phyloP scores from a whole-genome alignment of 1,139 yeast species.

The Protomyces arabidopsidicola region DNA sequence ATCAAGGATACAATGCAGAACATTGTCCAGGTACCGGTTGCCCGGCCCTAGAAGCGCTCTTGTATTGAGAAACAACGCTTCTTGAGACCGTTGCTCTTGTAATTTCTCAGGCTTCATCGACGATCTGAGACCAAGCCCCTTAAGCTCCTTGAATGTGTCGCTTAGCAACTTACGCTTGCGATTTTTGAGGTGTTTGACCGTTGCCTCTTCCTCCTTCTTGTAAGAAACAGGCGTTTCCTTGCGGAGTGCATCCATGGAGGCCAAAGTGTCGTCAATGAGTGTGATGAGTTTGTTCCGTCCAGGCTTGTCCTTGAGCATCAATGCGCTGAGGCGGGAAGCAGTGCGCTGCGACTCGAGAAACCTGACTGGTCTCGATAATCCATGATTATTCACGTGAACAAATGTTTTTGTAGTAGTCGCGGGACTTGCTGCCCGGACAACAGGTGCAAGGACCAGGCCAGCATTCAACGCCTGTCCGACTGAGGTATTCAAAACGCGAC shows the following conservation, averaged over 20 bases:
- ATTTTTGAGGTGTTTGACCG: constrained; percentile 64
- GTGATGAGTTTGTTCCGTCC: not conserved
- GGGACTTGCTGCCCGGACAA: constrained; percentile 12
- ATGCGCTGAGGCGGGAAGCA: not conserved
- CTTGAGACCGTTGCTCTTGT: constrained; percentile 58
- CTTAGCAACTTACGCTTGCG: constrained; percentile 76
- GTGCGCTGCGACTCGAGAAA: not conserved
- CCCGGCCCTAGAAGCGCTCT: not conserved
- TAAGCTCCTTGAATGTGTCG: constrained; percentile 67
- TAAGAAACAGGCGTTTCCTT: constrained; percentile 11
- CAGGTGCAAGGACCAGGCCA: constrained; percentile 46
- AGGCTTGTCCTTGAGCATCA: not conserved
- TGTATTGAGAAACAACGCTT: constrained; percentile 51
- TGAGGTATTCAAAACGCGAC: constrained; percentile 55
- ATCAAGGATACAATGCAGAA: constrained; percentile 69
- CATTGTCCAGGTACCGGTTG: constrained; percentile 46
- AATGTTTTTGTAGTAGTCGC: not conserved
- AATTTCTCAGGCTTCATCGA: constrained; percentile 62
- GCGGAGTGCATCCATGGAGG: constrained; percentile 1
- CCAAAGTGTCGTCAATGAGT: constrained; percentile 11
- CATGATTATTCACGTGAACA: not conserved
- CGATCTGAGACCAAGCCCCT: constrained; percentile 68
- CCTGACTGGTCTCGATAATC: not conserved
- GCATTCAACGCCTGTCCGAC: constrained; percentile 56
- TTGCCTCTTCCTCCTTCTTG: constrained; percentile 8